phyloP scores from a whole-genome alignment of 2,329 filamentous ascomycete species.

The Fusarium circinatum region DNA sequence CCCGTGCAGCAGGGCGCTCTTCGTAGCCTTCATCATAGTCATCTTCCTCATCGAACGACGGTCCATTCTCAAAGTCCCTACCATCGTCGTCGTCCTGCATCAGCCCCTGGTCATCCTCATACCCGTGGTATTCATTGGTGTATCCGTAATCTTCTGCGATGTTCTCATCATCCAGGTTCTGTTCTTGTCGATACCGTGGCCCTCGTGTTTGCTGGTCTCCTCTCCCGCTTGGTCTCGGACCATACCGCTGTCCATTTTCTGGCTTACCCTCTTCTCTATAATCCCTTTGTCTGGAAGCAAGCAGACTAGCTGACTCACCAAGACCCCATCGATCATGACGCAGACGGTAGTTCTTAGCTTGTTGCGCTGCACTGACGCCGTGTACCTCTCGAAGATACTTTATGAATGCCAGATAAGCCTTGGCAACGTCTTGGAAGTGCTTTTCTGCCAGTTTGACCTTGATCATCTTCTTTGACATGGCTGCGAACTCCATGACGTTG shows the following conservation, averaged over 20 bases:
- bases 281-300: fast-evolving
- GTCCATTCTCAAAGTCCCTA: not conserved
- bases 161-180: not conserved
- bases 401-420: not conserved
- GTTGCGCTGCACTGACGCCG: not conserved
- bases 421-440: not conserved
- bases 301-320: not conserved
- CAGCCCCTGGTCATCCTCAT: fast-evolving
- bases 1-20: not conserved
- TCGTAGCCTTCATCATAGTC: not conserved
- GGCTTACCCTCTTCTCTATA: fast-evolving
- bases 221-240: not conserved
- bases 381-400: not conserved
- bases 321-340: not conserved
- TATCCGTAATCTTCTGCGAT: not conserved
- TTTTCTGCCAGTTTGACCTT: not conserved
- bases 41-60: not conserved
- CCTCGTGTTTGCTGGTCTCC: not conserved
- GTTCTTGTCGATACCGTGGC: not conserved
- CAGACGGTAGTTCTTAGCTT: not conserved
- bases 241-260: not conserved
- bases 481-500: not conserved
- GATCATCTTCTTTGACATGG: not conserved
- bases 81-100: not conserved
- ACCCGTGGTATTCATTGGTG: fast-evolving